These are phyloP conservation scores for Penicillium turbatum DNA, from an alignment of 495 filamentous ascomycete species.

Conservation along the genomic window DNA sequence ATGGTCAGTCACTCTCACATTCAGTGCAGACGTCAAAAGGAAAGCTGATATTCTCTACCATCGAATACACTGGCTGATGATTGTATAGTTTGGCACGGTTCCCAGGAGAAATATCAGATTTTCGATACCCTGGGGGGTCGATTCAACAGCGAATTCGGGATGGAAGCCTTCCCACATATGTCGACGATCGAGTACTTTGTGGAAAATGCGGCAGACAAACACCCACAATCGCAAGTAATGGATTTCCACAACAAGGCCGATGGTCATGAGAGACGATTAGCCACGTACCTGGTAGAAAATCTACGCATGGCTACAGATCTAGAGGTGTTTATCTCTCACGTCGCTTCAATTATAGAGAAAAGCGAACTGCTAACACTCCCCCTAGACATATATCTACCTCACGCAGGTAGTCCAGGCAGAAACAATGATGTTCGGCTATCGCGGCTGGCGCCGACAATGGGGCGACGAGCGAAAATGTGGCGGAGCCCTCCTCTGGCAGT, in stretches of 20 bases:
- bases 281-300: constrained; percentile 87
- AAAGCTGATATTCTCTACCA: not conserved
- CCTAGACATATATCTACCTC: constrained; percentile 78
- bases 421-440: constrained; percentile 83
- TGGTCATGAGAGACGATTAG: constrained; percentile 83
- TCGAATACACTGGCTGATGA: not conserved
- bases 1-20: constrained; percentile 39
- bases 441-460: constrained; percentile 89
- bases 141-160: constrained; percentile 93
- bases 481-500: constrained; percentile 91
- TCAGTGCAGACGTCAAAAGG: too few relatives aligned
- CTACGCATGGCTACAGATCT: constrained; percentile 62
- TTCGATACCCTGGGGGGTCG: constrained; percentile 82
- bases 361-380: constrained; percentile 5
- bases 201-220: constrained; percentile 66
- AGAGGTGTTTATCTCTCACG: constrained; percentile 22
- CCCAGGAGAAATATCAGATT: constrained; percentile 87
- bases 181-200: constrained; percentile 83
- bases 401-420: constrained; percentile 93
- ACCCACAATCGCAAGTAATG: constrained; percentile 81
- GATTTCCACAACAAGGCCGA: constrained; percentile 97
- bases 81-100: constrained; percentile 79
- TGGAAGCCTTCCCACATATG: constrained; percentile 85
- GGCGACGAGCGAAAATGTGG: constrained; percentile 74
- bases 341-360: not conserved